phyloP scores from a whole-genome alignment of 1,139 yeast species.

The Candida sojae region DNA sequence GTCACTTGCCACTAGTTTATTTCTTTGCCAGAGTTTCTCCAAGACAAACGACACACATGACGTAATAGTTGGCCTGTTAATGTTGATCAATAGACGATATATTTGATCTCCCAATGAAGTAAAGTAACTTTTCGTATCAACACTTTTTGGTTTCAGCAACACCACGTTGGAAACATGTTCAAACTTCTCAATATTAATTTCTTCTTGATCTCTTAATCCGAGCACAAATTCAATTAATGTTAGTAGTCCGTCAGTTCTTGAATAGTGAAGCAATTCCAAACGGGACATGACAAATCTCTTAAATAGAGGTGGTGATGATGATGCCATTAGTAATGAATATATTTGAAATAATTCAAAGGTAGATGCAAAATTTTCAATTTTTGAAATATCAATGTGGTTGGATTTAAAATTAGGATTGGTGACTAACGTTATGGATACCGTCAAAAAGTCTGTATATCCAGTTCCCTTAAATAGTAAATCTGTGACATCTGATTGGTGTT shows the following conservation, averaged over 20 bases:
- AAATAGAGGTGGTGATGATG: conserved; percentile 41
- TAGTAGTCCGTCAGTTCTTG: conserved; percentile 61
- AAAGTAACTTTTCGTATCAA: conserved; percentile 54
- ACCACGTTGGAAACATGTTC: conserved; percentile 65
- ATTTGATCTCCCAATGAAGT: conserved; percentile 58
- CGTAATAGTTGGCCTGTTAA: conserved; percentile 62
- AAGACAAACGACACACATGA: conserved; percentile 61
- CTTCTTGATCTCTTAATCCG: conserved; percentile 75
- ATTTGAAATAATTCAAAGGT: conserved; percentile 62
- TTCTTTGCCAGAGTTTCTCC: conserved; percentile 53
- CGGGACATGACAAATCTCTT: conserved; percentile 43
- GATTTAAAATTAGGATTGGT: conserved; percentile 39
- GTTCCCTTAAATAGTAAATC: conserved; percentile 65
- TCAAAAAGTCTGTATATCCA: conserved; percentile 69
- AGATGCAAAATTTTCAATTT: conserved; percentile 39
- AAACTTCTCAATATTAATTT: conserved; percentile 63
- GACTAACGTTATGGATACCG: conserved; percentile 54
- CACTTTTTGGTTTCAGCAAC: conserved; percentile 57
- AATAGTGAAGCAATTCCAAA: conserved; percentile 56
- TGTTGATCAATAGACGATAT: conserved; percentile 54
- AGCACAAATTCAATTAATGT: conserved; percentile 74
- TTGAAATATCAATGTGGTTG: conserved; percentile 11
- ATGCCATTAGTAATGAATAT: conserved; percentile 52
- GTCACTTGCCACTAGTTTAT: conserved; percentile 54
- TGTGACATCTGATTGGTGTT: conserved; percentile 47